Percentiles rank a stretch among this genome's conserved stretches.
Conservation (phyloP, 257 asterid species). For the Apocynum venetum region DNA sequence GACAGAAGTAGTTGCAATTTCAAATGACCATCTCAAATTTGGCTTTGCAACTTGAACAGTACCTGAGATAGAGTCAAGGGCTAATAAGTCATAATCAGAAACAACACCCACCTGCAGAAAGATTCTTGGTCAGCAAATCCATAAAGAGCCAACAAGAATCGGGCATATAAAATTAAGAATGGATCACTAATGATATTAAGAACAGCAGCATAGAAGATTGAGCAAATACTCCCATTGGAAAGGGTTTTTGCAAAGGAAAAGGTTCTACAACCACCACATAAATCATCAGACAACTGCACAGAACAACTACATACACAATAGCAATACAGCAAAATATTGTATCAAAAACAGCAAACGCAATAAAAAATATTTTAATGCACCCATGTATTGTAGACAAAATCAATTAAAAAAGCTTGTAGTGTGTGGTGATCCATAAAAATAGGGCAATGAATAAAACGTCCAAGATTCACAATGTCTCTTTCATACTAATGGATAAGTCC, state of each 20-base stretch:
- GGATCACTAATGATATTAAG: not conserved
- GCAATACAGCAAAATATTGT: not conserved
- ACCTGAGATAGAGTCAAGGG: conserved; percentile 90
- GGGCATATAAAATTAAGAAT: not conserved
- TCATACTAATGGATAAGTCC: not conserved
- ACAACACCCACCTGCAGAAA: conserved; percentile 80
- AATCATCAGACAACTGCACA: not conserved
- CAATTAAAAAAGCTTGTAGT: not conserved
- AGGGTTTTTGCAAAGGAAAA: not conserved
- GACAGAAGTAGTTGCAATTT: not conserved
- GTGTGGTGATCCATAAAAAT: not conserved
- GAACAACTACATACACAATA: not conserved
- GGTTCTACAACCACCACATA: not conserved
- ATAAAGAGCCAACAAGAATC: not conserved
- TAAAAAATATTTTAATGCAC: not conserved
- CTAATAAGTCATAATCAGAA: conserved; percentile 88
- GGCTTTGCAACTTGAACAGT: conserved; percentile 13
- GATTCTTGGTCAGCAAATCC: conserved; percentile 4
- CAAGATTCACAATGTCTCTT: not conserved
- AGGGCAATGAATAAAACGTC: not conserved
- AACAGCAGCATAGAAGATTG: not conserved
- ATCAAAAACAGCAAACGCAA: not conserved
- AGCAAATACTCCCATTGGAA: not conserved
- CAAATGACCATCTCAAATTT: not conserved
- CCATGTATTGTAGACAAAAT: not conserved